Evolutionary conservation across 75 land plant species (phyloP).

Genomic region (Sequoia sempervirens): DNA sequence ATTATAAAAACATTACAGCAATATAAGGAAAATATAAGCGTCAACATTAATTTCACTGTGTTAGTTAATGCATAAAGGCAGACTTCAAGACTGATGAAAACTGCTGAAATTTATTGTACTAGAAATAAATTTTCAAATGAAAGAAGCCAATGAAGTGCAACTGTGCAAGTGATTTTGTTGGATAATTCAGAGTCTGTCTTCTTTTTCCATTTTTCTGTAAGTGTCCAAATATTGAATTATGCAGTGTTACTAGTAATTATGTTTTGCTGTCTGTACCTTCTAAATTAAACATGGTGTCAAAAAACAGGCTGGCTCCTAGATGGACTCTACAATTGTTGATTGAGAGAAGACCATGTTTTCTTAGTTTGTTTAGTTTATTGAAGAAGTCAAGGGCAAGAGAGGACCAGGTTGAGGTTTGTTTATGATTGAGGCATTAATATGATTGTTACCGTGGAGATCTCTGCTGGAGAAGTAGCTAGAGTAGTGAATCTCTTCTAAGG

Average conservation of each 20-base stretch:
- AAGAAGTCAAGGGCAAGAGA: background rate
- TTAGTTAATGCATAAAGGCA: background rate
- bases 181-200: background rate
- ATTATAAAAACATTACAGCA: background rate
- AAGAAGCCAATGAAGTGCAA: background rate
- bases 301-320: background rate
- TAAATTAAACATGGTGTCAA: background rate
- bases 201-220: background rate
- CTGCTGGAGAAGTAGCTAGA: background rate
- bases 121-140: background rate
- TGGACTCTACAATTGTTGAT: background rate
- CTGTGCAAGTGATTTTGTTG: background rate
- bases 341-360: background rate
- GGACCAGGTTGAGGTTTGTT: background rate
- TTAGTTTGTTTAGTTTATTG: background rate
- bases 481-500: too few relatives aligned
- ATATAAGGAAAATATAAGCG: background rate
- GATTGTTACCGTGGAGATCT: background rate
- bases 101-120: background rate
- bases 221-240: background rate
- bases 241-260: background rate
- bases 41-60: background rate
- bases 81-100: background rate
- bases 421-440: background rate
- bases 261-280: background rate